Base-by-base conservation (phyloP, 78 protist species). In the Guillardia theta region DNA sequence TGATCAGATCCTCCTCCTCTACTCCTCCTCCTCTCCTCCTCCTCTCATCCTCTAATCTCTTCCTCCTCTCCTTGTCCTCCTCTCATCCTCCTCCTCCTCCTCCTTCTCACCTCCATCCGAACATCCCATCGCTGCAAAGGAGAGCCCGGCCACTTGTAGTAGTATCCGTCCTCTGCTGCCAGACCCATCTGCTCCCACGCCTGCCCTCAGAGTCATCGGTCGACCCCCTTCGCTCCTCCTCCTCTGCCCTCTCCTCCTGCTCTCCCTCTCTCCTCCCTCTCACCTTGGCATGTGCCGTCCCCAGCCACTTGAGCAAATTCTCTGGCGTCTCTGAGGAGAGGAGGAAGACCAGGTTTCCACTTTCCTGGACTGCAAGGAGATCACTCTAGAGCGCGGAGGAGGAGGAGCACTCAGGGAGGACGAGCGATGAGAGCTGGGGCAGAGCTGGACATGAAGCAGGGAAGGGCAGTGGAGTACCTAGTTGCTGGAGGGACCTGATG, bases 101-200 rank as follows among this genome's bases (percentile, higher is more conserved):
- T n/a, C n/a, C n/a, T n/a, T n/a, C n/a, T n/a, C 83, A 70, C 83
- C 36, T 70, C 83, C 9, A 70, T 36, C 6, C 83, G 33, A 22
- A 70, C 83, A 6, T 70, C 83, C 83, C 83, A 70, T 22, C 83
- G 83, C 36, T 70, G 46, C 27, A 70, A 15, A 12, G 83, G 83
- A 1, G 70, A 58, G 4, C 70, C 78, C 6, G 78, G 78, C 78
- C 6, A 70, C 41, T 70, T 70, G 83, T 70, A 4, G 83, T 70
- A 70, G 83, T 70, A 70, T 22, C 83, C 83, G 22, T 70, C 83
- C 83, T 70, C 83, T 1, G 83, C 83, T 12, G 83, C 83, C 41
- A 70, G 83, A 12, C 83, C 83, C 45, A 70, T 70, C 41, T 70
- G n/a, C 83, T 70, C 83, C 36, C n/a, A 43, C 2, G 27, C 83